Evolutionary conservation across 1,284 basidiomycete genomes (phyloP).

Genomic region (Tilletia horrida): DNA sequence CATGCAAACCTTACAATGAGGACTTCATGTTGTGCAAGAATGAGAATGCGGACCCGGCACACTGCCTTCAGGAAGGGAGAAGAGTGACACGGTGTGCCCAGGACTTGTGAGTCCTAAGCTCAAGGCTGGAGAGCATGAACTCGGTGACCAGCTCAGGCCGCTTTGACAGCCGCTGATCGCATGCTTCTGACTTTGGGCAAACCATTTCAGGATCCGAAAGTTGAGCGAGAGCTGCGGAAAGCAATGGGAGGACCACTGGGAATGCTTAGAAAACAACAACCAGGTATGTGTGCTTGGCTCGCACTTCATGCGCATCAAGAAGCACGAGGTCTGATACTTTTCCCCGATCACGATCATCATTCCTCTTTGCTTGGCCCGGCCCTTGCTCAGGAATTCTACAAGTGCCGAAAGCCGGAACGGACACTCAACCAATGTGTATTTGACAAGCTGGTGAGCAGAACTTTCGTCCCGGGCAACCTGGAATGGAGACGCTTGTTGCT

Average conservation of each 20-base stretch:
- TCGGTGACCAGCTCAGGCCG: neutral
- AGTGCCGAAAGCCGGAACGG: slow-evolving; percentile 85
- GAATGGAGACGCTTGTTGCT: too few relatives aligned
- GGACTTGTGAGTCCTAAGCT: slow-evolving; percentile 86
- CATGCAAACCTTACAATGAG: slow-evolving; percentile 97
- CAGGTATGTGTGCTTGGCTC: slow-evolving; percentile 64
- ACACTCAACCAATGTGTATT: slow-evolving; percentile 92
- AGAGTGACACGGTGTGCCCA: slow-evolving; percentile 92
- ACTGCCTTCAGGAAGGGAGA: slow-evolving; percentile 93
- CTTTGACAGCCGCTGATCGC: too few relatives aligned
- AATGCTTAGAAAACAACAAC: slow-evolving; percentile 91
- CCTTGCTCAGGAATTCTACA: slow-evolving; percentile 72
- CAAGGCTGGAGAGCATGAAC: neutral
- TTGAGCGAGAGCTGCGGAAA: slow-evolving; percentile 85
- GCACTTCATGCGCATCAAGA: too few relatives aligned
- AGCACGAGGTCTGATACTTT: neutral
- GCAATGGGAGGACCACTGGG: slow-evolving; percentile 90
- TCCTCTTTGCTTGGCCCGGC: neutral
- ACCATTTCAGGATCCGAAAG: slow-evolving; percentile 71
- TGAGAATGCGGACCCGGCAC: slow-evolving; percentile 77
- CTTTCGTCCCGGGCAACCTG: too few relatives aligned
- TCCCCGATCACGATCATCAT: neutral
- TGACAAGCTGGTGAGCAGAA: slow-evolving; percentile 68
- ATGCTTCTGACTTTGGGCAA: neutral
- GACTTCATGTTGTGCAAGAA: slow-evolving; percentile 99